These are phyloP conservation scores for Vachellia collinsii DNA, from an alignment of 306 rosid species.

Conservation along the genomic window DNA sequence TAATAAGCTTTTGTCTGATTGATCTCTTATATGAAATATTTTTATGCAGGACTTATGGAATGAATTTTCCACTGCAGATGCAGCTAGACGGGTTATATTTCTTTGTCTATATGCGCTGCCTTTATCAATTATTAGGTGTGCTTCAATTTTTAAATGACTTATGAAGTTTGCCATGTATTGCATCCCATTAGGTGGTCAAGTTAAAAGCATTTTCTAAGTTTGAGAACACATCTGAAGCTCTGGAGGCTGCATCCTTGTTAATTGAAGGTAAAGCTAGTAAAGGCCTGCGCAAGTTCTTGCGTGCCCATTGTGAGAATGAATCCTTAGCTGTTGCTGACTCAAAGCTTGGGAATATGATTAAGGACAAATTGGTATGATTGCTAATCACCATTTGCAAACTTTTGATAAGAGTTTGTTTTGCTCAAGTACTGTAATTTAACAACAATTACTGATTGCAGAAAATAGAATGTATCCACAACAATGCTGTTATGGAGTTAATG, in stretches of 20 bases:
- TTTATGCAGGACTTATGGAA: constrained; percentile 64
- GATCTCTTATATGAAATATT: not conserved
- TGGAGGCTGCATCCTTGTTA: constrained; percentile 78
- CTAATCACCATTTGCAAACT: not conserved
- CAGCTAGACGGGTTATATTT: constrained; percentile 77
- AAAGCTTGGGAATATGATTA: constrained; percentile 81
- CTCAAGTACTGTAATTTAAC: not conserved
- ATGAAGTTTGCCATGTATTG: constrained; percentile 13
- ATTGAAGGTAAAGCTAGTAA: constrained; percentile 88
- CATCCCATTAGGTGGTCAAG: constrained; percentile 65
- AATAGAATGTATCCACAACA: constrained; percentile 86
- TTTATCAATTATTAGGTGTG: not conserved
- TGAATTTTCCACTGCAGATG: constrained; percentile 62
- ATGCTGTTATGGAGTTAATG: constrained; percentile 87
- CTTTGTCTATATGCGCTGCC: not conserved
- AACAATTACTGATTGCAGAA: constrained; percentile 51
- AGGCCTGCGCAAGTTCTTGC: constrained; percentile 85
- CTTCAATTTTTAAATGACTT: not conserved
- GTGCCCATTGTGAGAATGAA: constrained; percentile 77
- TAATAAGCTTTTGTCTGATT: not conserved
- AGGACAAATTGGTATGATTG: constrained; percentile 79
- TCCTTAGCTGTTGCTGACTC: constrained; percentile 86
- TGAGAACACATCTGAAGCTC: constrained; percentile 84
- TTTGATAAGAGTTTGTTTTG: not conserved
- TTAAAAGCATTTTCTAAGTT: constrained; percentile 91